Evolutionary conservation across 768 basidiomycete genomes (phyloP), one percentile per base, ranked within the genome.

Genomic region (Lactarius evosmus): DNA sequence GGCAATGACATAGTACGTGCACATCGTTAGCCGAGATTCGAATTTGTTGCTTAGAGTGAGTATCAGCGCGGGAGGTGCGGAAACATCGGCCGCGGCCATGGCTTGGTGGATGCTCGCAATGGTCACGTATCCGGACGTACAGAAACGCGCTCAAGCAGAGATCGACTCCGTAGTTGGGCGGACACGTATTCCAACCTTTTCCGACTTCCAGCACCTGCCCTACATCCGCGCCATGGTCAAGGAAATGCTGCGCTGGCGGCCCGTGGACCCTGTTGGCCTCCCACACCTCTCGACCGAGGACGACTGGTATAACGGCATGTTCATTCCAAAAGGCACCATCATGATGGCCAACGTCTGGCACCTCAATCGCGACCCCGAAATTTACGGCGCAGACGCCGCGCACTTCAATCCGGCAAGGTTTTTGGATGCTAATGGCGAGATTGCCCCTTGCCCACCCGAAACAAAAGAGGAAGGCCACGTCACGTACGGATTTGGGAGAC

Each of bases 291-390:
- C 69, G 0, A 59, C 51, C 2, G 55, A 62, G 56, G 75, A 75
- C 51, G 74, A 74, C 53, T 67, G 49, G 50, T 74, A 74, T 57
- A 62, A 66, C 46, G 70, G 64, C 27, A 64, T 63, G 53, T 65
- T 71, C 60, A 76, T 79, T 27, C 77, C 77, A 2, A 72, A 70
- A 27, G 77, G 75, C 16, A 74, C 76, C 2, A 69, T 75, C 2
- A 68, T 77, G 22, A 65, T 76, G 52, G 67, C 69, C 9, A 76
- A 75, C 50, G 56, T 69, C 46, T 76, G 56, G 60, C 57, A 49
- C 27, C 65, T 73, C 49, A 71, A 73, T 61, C 63, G 58, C 25
- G 69, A 73, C 30, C 63, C 69, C 11, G 64, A 66, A 7, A 66
- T 74, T 14, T 75, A 70, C 49, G 72, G 72, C 9, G 55, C 60